Percentiles rank a stretch among this genome's conserved stretches.
Conservation (phyloP, 2,329 filamentous ascomycete species). For the Pseudogymnoascus sp. region DNA sequence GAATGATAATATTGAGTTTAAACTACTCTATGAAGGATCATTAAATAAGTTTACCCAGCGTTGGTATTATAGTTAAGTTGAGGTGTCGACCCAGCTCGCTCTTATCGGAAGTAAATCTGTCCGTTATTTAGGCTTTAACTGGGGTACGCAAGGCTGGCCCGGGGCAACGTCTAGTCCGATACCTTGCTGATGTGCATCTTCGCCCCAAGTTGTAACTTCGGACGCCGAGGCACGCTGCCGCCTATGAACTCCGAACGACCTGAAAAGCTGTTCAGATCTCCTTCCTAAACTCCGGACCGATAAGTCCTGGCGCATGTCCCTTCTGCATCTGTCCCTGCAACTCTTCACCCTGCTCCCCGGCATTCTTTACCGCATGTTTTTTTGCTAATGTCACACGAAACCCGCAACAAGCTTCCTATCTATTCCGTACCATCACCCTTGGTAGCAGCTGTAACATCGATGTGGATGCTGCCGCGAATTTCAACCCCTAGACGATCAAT, state of each 20-base stretch:
- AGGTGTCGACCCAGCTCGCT: neutral
- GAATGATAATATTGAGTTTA: neutral
- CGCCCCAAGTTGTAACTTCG: slow-evolving; percentile 13
- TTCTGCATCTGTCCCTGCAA: neutral
- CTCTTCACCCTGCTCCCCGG: neutral
- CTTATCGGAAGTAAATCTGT: neutral
- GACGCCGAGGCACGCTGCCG: slow-evolving; percentile 22
- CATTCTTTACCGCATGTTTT: neutral
- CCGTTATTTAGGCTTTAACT: neutral
- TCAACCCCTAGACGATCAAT: too few species aligned
- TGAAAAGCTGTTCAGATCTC: slow-evolving; percentile 21
- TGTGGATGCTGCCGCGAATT: too few species aligned
- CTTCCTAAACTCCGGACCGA: slow-evolving; percentile 24
- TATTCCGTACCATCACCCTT: too few species aligned
- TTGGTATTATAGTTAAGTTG: neutral
- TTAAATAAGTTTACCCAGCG: neutral
- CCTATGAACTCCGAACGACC: slow-evolving; percentile 23
- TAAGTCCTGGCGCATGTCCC: neutral
- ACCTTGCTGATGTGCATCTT: neutral
- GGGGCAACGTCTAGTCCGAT: neutral
- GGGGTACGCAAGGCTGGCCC: neutral
- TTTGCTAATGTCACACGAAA: neutral
- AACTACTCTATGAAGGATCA: neutral
- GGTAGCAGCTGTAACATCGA: too few species aligned
- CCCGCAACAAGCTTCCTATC: too few species aligned